phyloP scores from a whole-genome alignment of 208 protist species.

The Naegleria fowleri region DNA sequence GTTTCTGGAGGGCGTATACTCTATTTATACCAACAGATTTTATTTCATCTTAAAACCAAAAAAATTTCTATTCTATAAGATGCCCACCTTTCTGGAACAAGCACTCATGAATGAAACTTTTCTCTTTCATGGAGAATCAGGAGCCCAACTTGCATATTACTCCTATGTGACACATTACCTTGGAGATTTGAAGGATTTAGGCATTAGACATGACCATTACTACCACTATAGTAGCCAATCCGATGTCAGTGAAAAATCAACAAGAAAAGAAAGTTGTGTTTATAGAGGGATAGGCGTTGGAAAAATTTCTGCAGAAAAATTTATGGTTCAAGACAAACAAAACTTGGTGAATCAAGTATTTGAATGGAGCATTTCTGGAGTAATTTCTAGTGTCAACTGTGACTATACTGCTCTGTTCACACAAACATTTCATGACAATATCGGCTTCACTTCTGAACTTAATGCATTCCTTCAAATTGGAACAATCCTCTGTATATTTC shows the following conservation, averaged over 20 bases:
- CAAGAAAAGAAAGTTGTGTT: not conserved
- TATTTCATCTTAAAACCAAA: constrained; percentile 1
- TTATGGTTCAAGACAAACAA: not conserved
- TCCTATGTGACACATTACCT: not conserved
- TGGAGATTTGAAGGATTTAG: not conserved
- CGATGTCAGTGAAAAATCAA: not conserved
- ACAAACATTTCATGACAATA: not conserved
- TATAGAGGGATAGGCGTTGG: not conserved
- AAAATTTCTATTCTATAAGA: not conserved
- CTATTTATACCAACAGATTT: not conserved
- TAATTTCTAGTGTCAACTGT: not conserved
- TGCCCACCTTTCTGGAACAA: not conserved
- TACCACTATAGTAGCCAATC: not conserved
- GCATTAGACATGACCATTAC: not conserved
- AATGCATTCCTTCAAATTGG: not conserved
- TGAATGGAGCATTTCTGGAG: not conserved
- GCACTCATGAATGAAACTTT: not conserved
- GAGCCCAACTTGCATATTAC: constrained; percentile 1
- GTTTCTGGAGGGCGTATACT: not conserved
- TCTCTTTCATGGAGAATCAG: not conserved
- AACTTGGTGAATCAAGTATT: not conserved
- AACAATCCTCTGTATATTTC: not conserved
- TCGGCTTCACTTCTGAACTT: no score
- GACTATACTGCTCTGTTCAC: not conserved
- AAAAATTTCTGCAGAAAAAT: not conserved